These are phyloP conservation scores for Dendrobium officinale DNA, from an alignment of 106 monocot species.

Conservation along the genomic window DNA sequence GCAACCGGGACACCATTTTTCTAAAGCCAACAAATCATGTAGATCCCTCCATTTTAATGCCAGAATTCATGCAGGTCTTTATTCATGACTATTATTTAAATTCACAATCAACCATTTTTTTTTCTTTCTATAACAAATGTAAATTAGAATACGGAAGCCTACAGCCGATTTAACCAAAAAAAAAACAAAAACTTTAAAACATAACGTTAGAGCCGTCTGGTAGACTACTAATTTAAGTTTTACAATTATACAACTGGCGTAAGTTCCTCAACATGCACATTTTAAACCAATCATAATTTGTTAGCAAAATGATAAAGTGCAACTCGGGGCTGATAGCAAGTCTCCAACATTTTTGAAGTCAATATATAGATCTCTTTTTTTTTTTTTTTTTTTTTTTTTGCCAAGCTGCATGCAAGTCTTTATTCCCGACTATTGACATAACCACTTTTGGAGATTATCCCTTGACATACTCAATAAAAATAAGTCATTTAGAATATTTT, in stretches of 20 bases:
- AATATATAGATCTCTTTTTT: background rate
- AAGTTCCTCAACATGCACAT: background rate
- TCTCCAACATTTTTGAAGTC: background rate
- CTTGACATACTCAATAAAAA: no score
- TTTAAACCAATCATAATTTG: background rate
- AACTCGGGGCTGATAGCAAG: background rate
- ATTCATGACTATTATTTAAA: background rate
- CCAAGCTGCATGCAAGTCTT: background rate
- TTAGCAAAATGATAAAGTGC: background rate
- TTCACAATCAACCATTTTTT: background rate
- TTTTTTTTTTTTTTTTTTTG: background rate
- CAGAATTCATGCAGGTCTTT: background rate
- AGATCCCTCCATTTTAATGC: background rate
- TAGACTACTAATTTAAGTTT: background rate
- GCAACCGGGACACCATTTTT: background rate
- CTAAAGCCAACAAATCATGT: background rate
- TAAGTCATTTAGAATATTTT: no score
- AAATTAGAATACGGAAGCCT: background rate
- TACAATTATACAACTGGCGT: background rate
- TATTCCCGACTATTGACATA: background rate
- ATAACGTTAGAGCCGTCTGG: background rate
- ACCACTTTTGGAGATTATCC: no score
- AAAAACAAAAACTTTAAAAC: background rate
- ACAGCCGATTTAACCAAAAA: background rate
- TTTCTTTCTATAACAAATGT: background rate